These are phyloP conservation scores for Hsuehochloa calcarea DNA, from an alignment of 176 grass and related monocot species.

Conservation along the genomic window DNA sequence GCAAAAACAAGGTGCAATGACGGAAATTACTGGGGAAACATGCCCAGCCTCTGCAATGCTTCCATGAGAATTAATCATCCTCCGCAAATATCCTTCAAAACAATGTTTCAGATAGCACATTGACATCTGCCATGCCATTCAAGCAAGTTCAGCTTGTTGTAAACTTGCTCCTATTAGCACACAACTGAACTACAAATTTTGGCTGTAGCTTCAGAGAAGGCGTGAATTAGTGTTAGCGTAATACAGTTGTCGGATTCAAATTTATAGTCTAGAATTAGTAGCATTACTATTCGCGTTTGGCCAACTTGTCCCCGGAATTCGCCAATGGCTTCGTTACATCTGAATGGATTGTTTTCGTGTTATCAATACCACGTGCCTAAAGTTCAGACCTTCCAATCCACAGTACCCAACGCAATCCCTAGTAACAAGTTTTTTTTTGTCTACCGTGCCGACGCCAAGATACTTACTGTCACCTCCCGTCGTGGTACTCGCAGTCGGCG, in stretches of 20 bases:
- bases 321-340: background rate
- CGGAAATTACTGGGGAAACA: background rate
- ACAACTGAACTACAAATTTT: background rate
- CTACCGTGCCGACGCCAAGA: background rate
- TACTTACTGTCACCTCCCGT: slow-evolving; percentile 39
- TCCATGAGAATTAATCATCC: background rate
- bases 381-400: background rate
- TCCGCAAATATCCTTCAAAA: background rate
- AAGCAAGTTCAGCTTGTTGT: background rate
- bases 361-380: background rate
- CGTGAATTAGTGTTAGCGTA: background rate
- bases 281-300: background rate
- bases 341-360: background rate
- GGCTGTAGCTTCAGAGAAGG: background rate
- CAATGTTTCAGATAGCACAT: background rate
- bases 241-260: background rate
- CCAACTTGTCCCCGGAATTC: too few species aligned
- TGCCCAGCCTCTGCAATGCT: background rate
- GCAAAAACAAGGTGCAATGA: background rate
- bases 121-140: background rate
- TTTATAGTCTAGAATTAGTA: background rate
- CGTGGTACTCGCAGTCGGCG: slow-evolving; percentile 62
- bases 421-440: background rate
- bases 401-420: background rate
- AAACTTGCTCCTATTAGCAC: background rate